Evolutionary conservation across 2,329 filamentous ascomycete genomes (phyloP), one percentile per base, ranked within the genome.

Genomic region (Xylaria arbuscula): DNA sequence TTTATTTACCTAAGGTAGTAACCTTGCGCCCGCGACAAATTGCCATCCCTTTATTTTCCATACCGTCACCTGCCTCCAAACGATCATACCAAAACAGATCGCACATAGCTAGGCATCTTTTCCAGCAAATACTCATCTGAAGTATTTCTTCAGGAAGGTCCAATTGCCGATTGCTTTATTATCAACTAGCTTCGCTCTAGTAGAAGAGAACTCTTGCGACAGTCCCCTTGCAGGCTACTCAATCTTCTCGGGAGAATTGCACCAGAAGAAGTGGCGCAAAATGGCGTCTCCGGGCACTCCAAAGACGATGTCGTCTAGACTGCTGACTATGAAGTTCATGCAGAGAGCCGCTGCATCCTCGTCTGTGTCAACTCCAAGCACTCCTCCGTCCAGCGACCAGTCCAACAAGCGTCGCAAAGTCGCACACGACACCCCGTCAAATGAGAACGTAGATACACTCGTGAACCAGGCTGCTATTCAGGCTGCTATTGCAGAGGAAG

Each of bases 291-390:
- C 84, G 77, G 89, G 84, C 68, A 84, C 88, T 55, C 87, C 87
- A 38, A 92, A 91, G 80, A 86, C 85, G 54, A 94, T 97, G 89
- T 97, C 94, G 71, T 94, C 92, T 67, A 90, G 94, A 73, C 90
- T 98, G 56, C 86, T 97, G 77, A 94, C 92, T 45, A 98, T 97
- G 94, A 97, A 97, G 84, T 98, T 98, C 79, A 98, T 98, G 94
- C 94, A 97, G 84, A 89, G 94, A 76, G 92, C 92, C 70, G 91
- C 90, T 58, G 89, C 90, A 58, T 87, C 90, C 56, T 88, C 90
- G 28, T 83, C 82, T 58, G 83, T 70, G 59, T 78, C 83, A 19
- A 83, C 83, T 3, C 80, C 84, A 67, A 74, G 75, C 62, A 82
- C 68, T 79, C 86, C 71, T 77, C 83, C 66, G 75, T 81, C 67